Base-by-base conservation (phyloP, 1,284 basidiomycete species). In the Entoloma clypeatum region DNA sequence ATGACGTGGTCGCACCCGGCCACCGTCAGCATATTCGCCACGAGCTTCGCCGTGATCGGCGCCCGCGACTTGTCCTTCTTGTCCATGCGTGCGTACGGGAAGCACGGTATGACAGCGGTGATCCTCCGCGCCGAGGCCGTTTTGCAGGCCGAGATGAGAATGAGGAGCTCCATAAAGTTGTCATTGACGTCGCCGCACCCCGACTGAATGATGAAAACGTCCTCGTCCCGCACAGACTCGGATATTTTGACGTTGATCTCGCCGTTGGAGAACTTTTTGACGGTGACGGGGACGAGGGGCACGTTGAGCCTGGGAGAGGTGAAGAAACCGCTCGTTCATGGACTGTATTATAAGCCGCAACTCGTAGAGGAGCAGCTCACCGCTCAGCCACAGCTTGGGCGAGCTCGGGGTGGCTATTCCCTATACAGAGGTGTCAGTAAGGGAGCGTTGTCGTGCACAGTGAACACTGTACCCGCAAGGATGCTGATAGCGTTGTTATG, bases 1-100 rank as follows among this genome's bases (percentile, higher is more conserved):
- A 99, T 99, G 58, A 99, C 90, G 62, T 99, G 95, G 71, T 99
- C 94, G 53, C 92, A 94, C 21, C 95, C 95, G 10, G 96, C 95
- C 18, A 96, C 90, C 28, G 85, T 89, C 45, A 99, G 76, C 82
- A 99, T 94, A 68, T 98, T 99, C 33, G 95, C 95, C 24, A 94
- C 92, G 43, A 99, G 81, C 74, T 99, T 99, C 44, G 96, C 94
- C 1, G 96, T 98, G 65, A 99, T 97, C 18, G 96, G 95, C 2
- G 94, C 93, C 24, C 95, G 79, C 13, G 84, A 87, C 72, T 92
- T 92, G 72, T 99, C 93, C 76, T 99, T 99, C 71, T 97, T 96
- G 75, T 98, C 95, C 77, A 93, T 92, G 22, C 95, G 75, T 5
- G 94, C 88, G 60, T 99, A 99, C 1, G 95, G 96, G 69, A 89